Conservation (phyloP, 768 basidiomycete species). For the Podaxis sp. region DNA sequence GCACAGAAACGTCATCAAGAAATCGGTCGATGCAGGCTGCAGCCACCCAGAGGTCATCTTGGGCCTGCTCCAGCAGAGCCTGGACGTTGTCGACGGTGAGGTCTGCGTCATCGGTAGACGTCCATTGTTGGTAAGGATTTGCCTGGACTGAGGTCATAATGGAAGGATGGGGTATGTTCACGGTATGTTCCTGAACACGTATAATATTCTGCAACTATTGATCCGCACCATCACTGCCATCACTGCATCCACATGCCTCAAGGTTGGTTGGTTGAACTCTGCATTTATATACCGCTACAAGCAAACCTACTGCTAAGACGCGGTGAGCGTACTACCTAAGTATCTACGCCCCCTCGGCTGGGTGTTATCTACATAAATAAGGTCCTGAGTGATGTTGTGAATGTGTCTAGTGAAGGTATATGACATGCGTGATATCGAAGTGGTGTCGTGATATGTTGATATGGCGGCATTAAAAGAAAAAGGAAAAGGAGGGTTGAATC, state of each 20-base stretch:
- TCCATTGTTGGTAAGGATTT: conserved; percentile 50
- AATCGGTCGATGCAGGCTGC: conserved; percentile 71
- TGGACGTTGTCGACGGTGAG: conserved; percentile 47
- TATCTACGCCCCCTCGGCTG: too few relatives aligned
- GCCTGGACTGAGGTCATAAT: conserved; percentile 33
- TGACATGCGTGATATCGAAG: too few relatives aligned
- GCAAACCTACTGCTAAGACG: too few relatives aligned
- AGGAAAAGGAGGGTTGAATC: too few relatives aligned
- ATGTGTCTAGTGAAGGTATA: too few relatives aligned
- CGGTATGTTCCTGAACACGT: conserved; percentile 3
- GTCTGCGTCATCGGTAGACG: conserved; percentile 48
- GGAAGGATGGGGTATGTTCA: conserved; percentile 2
- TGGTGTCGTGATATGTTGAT: too few relatives aligned
- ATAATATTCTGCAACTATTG: neutral
- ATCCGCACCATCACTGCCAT: conserved; percentile 4
- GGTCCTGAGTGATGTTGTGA: too few relatives aligned
- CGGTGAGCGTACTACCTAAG: too few relatives aligned
- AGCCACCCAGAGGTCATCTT: conserved; percentile 73
- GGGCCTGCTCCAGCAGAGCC: conserved; percentile 42
- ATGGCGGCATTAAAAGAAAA: too few relatives aligned
- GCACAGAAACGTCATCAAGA: conserved; percentile 49
- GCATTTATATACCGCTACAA: too few relatives aligned
- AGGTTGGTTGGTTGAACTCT: too few relatives aligned
- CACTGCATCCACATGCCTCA: neutral
- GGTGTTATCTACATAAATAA: too few relatives aligned